Conservation (phyloP, 139 green algal species). For the Pleodorina starrii region DNA sequence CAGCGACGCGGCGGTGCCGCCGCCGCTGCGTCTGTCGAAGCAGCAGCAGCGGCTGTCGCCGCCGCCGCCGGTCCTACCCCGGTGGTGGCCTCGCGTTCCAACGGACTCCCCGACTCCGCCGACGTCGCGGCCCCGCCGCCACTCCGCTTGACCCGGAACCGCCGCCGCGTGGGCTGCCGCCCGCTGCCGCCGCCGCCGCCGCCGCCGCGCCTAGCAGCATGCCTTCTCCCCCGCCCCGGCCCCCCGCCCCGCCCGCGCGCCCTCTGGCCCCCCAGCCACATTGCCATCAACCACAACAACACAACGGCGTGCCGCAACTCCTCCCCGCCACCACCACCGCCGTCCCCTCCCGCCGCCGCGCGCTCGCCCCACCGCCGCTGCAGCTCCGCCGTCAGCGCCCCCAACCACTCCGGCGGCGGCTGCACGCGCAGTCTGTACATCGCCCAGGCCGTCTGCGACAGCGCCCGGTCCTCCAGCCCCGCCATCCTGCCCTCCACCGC, state of each 20-base stretch:
- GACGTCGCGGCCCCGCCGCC: too few relatives aligned
- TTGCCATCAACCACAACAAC: constrained; percentile 32
- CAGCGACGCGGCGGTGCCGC: neutral
- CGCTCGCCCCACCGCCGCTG: neutral
- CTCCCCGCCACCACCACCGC: neutral
- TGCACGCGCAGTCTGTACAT: constrained; percentile 31
- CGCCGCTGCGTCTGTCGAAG: neutral
- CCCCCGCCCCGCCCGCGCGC: neutral
- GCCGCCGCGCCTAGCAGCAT: neutral
- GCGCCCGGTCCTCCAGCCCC: neutral
- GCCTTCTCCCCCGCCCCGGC: neutral
- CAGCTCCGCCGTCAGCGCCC: neutral
- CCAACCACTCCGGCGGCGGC: constrained; percentile 29
- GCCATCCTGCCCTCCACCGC: constrained; percentile 8
- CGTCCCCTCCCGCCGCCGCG: neutral
- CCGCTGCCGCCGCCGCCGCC: neutral
- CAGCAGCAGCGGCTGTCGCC: neutral
- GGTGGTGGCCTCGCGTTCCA: too few relatives aligned
- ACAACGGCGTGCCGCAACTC: neutral
- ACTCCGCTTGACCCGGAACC: too few relatives aligned
- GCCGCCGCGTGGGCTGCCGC: too few relatives aligned
- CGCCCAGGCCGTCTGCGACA: constrained; percentile 22
- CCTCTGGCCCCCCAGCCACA: neutral
- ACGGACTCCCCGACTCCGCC: too few relatives aligned
- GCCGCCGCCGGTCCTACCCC: neutral